These are phyloP conservation scores for Neurospora sp. DNA, from an alignment of 495 filamentous ascomycete species.

Conservation along the genomic window DNA sequence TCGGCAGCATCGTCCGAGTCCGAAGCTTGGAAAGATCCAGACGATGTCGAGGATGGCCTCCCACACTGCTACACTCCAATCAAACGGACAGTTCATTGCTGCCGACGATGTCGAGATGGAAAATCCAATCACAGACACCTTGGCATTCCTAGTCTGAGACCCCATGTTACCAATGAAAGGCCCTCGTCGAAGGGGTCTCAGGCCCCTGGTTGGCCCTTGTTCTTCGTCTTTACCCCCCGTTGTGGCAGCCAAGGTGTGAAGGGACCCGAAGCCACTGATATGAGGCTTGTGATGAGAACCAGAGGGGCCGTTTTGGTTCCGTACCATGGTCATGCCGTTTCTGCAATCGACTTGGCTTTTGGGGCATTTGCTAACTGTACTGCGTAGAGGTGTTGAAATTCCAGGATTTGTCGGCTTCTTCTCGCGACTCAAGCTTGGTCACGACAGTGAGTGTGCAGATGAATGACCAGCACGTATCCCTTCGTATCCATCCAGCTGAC, in stretches of 20 bases:
- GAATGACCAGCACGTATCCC: not conserved
- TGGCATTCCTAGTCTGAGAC: not conserved
- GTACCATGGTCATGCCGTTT: not conserved
- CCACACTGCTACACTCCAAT: not conserved
- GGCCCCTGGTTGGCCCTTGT: not conserved
- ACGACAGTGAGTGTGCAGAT: not conserved
- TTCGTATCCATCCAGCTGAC: not conserved
- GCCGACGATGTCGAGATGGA: not conserved
- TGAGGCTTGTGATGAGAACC: not conserved
- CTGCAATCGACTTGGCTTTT: not conserved
- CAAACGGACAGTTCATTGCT: not conserved
- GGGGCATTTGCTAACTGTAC: not conserved
- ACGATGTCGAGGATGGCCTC: not conserved
- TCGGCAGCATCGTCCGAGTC: not conserved
- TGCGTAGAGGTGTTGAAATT: not conserved
- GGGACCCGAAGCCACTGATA: not conserved
- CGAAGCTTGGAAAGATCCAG: not conserved
- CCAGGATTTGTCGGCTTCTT: not conserved
- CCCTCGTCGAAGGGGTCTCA: not conserved
- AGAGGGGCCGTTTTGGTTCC: not conserved
- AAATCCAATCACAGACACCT: not conserved
- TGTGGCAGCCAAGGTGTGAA: not conserved
- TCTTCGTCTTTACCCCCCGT: not conserved
- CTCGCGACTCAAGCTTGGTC: not conserved
- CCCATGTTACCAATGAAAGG: not conserved